These are phyloP conservation scores for Coemansia sp. DNA, from an alignment of 192 early-diverging fungal species.

Conservation along the genomic window DNA sequence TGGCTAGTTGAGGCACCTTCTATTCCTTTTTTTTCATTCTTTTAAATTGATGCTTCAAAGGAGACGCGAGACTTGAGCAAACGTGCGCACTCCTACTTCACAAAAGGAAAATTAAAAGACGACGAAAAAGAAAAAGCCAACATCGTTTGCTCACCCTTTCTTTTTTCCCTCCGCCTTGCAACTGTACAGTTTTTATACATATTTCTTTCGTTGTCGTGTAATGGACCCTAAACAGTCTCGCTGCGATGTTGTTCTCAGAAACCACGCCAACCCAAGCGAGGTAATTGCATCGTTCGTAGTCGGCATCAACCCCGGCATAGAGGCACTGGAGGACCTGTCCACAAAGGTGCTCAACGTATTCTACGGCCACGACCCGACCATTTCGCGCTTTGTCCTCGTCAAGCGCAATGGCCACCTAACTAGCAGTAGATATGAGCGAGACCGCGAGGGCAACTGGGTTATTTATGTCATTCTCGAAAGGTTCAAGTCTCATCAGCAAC, in stretches of 20 bases:
- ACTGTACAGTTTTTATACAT: too few species aligned
- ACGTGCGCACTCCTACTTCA: not conserved
- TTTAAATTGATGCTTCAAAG: not conserved
- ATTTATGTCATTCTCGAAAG: not conserved
- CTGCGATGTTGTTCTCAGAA: not conserved
- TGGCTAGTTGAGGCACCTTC: not conserved
- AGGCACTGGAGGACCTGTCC: not conserved
- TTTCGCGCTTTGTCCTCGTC: not conserved
- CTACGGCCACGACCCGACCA: not conserved
- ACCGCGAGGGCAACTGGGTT: slow-evolving; percentile 1
- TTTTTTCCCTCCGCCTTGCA: not conserved
- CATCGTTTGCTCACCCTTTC: not conserved
- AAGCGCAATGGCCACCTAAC: not conserved
- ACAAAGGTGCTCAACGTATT: slow-evolving; percentile 2
- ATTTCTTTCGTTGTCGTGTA: not conserved
- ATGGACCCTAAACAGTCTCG: slow-evolving; percentile 7
- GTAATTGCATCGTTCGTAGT: not conserved
- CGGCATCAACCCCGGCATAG: not conserved
- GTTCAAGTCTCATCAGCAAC: not conserved
- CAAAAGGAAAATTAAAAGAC: not conserved
- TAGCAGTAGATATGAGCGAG: not conserved
- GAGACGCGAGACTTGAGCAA: not conserved
- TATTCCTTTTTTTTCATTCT: not conserved
- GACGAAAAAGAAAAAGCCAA: not conserved
- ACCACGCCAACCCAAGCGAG: not conserved